Conservation (phyloP, 441 rosid species). For the Aleurites moluccanus region DNA sequence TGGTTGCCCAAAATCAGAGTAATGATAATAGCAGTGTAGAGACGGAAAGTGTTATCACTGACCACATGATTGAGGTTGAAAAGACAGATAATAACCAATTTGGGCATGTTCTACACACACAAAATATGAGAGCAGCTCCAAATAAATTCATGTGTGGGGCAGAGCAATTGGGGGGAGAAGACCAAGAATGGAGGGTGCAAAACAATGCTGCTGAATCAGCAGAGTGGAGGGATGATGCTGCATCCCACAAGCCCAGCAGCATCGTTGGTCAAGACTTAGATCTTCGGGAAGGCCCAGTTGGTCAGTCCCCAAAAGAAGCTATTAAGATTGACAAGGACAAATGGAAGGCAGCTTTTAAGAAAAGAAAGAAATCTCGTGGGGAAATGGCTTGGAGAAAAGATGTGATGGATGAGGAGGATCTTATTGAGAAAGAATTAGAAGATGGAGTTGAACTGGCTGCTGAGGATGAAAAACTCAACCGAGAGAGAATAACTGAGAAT, state of each 20-base stretch:
- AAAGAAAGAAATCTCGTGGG: constrained; percentile 63
- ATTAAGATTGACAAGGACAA: constrained; percentile 68
- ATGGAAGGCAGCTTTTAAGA: constrained; percentile 76
- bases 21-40: constrained; percentile 51
- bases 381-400: constrained; percentile 57
- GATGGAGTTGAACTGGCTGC: constrained; percentile 74
- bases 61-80: constrained; percentile 36
- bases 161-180: no score
- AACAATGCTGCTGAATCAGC: constrained; percentile 34
- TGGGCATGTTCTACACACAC: no score
- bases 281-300: constrained; percentile 50
- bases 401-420: constrained; percentile 77
- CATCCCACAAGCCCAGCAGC: constrained; percentile 29
- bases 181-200: constrained; percentile 6
- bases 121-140: no score
- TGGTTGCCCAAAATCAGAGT: constrained; percentile 36
- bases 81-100: constrained; percentile 13
- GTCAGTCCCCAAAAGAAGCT: constrained; percentile 65
- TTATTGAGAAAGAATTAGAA: constrained; percentile 86
- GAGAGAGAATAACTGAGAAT: no score
- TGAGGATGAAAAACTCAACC: constrained; percentile 43
- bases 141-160: no score
- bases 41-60: constrained; percentile 29
- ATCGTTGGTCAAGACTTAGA: constrained; percentile 44
- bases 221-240: no score